Percentiles rank a stretch among this genome's conserved stretches.
Conservation (phyloP, 2,329 filamentous ascomycete genomes). For the Purpureocillium lavendulum region DNA sequence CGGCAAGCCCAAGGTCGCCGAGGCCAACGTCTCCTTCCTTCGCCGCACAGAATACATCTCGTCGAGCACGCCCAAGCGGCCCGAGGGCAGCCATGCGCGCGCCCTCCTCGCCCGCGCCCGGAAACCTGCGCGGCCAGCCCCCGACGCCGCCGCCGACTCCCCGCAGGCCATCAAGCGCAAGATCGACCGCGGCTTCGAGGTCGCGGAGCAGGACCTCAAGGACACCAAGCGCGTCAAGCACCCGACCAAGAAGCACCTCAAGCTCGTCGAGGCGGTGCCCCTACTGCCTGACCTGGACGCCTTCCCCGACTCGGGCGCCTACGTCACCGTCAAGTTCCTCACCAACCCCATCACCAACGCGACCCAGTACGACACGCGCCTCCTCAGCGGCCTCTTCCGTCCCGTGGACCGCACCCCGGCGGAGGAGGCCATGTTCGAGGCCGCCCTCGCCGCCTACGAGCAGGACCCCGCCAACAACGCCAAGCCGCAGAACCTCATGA, state of each 20-base stretch:
- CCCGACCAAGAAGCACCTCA: conserved; percentile 49
- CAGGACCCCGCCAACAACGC: conserved; percentile 47
- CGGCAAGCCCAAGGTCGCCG: conserved; percentile 71
- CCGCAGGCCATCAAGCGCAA: conserved; percentile 59
- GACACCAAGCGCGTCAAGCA: conserved; percentile 47
- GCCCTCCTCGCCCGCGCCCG: conserved; percentile 24
- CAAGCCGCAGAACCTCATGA: conserved; percentile 48
- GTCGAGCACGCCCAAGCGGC: conserved; percentile 43
- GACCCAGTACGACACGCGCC: conserved; percentile 48
- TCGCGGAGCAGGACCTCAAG: conserved; percentile 44
- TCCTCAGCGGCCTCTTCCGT: conserved; percentile 53
- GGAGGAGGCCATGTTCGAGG: conserved; percentile 43
- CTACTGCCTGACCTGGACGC: conserved; percentile 58
- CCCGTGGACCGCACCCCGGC: conserved; percentile 48
- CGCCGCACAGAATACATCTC: conserved; percentile 95
- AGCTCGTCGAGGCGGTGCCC: conserved; percentile 51
- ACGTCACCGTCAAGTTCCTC: conserved; percentile 61
- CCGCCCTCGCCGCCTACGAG: conserved; percentile 44
- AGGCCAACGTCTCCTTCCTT: conserved; percentile 82
- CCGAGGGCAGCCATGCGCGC: conserved; percentile 34
- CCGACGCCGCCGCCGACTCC: conserved; percentile 51
- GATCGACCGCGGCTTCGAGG: conserved; percentile 55
- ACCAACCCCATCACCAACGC: conserved; percentile 51
- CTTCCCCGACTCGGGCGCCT: conserved; percentile 63
- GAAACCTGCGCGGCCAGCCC: conserved; percentile 36